Percentiles rank a stretch among this genome's conserved stretches.
phyloP scores from a whole-genome alignment of 2,329 filamentous ascomycete species.

The Epichloe baconii region DNA sequence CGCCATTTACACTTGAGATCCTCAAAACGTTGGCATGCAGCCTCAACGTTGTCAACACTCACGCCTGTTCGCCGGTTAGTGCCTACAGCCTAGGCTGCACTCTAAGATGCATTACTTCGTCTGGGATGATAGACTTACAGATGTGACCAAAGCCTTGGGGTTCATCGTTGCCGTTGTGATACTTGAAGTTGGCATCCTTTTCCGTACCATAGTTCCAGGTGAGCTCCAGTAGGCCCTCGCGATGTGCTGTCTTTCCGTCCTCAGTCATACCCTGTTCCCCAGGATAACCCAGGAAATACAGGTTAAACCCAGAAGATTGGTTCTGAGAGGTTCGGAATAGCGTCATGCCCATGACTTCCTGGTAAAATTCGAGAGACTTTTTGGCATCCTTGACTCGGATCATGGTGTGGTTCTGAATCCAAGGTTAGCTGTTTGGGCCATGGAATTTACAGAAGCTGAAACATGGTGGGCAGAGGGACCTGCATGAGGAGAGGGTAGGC shows the following conservation, averaged over 20 bases:
- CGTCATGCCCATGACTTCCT: slow-evolving; percentile 81
- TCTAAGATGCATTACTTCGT: background rate
- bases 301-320: slow-evolving; percentile 61
- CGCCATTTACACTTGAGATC: slow-evolving; percentile 75
- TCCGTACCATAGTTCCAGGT: slow-evolving; percentile 81
- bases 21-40: slow-evolving; percentile 79
- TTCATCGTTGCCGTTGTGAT: slow-evolving; percentile 84
- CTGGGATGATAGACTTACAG: slow-evolving; percentile 38
- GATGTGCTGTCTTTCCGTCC: slow-evolving; percentile 43
- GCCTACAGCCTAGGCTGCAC: no score
- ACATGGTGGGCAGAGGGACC: background rate
- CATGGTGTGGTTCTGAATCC: slow-evolving; percentile 74
- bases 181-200: slow-evolving; percentile 70
- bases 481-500: slow-evolving; percentile 2
- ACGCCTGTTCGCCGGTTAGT: slow-evolving; percentile 39
- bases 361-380: slow-evolving; percentile 65
- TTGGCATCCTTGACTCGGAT: slow-evolving; percentile 76
- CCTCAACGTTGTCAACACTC: slow-evolving; percentile 76
- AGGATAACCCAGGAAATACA: slow-evolving; percentile 85
- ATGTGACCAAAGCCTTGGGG: slow-evolving; percentile 94
- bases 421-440: background rate
- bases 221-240: slow-evolving; percentile 78
- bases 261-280: slow-evolving; percentile 39
- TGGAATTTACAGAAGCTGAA: background rate
- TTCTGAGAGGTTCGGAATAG: slow-evolving; percentile 63